phyloP scores from a whole-genome alignment of 2,329 filamentous ascomycete species.

The Diplocarpon rosae region DNA sequence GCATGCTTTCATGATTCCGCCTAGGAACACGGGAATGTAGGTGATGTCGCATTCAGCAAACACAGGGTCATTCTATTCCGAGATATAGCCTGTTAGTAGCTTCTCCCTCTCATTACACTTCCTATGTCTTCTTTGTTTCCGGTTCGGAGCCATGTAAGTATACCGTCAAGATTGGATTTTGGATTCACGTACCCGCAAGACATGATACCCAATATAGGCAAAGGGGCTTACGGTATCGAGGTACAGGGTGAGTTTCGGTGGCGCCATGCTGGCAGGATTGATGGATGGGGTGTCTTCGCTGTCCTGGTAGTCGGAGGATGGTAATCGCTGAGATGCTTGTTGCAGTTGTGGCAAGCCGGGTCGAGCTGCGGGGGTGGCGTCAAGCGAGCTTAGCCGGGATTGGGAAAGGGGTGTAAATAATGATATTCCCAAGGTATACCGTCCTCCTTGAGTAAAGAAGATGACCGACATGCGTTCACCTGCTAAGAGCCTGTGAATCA shows the following conservation, averaged over 20 bases:
- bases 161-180: too few relatives aligned
- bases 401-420: not conserved
- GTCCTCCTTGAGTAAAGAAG: not conserved
- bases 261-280: conserved; percentile 8
- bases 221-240: conserved; percentile 50
- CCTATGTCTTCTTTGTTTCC: too few relatives aligned
- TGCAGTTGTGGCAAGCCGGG: too few relatives aligned
- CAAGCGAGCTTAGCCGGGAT: too few relatives aligned
- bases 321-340: too few relatives aligned
- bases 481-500: too few relatives aligned
- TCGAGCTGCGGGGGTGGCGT: too few relatives aligned
- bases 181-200: conserved; percentile 35
- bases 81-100: not conserved
- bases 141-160: too few relatives aligned
- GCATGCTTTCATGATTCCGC: conserved; percentile 45
- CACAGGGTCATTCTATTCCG: conserved; percentile 38
- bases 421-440: not conserved
- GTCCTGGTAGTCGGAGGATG: too few relatives aligned
- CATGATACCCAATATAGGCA: conserved; percentile 46
- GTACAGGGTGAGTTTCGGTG: conserved; percentile 39
- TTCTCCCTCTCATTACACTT: too few relatives aligned
- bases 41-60: conserved; percentile 43
- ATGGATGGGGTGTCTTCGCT: too few relatives aligned
- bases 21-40: conserved; percentile 48
- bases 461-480: not conserved